Conservation (phyloP, 352 stramenopile genomes). For the Pythium brachiatum region DNA sequence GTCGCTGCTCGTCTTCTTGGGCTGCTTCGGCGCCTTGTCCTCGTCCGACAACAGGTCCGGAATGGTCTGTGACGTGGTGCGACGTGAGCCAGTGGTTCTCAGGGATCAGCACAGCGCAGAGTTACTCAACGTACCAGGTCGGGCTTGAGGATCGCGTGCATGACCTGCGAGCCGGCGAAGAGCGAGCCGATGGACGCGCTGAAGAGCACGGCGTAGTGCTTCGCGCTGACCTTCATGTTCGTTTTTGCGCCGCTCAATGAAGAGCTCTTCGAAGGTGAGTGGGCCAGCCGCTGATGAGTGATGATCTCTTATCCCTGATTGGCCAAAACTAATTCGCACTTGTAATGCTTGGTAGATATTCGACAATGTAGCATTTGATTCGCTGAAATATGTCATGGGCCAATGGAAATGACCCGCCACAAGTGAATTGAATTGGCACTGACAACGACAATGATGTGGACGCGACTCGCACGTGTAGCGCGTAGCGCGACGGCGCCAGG, state of each 20-base stretch:
- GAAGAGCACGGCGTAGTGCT: conserved; percentile 79
- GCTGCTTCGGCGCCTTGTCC: background rate
- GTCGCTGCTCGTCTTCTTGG: background rate
- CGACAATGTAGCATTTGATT: conserved; percentile 1
- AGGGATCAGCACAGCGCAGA: background rate
- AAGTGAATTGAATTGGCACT: background rate
- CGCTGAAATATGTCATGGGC: background rate
- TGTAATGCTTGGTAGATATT: too few relatives aligned
- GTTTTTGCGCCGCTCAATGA: conserved; percentile 4
- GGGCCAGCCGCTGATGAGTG: background rate
- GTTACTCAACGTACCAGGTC: conserved; percentile 50
- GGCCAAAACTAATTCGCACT: conserved; percentile 14
- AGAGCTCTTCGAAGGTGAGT: background rate
- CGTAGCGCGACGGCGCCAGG: background rate
- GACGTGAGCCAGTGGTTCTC: too few relatives aligned
- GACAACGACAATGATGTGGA: background rate
- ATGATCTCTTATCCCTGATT: conserved; percentile 15
- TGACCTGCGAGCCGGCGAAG: conserved; percentile 80
- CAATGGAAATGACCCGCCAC: background rate
- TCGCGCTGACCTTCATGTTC: conserved; percentile 58
- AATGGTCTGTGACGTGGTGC: conserved; percentile 64
- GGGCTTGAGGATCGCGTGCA: conserved; percentile 81
- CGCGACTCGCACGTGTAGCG: background rate
- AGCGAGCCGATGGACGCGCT: conserved; percentile 70
- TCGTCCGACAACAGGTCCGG: conserved; percentile 23